phyloP scores from a whole-genome alignment of 179 eudicot species.

The Silene vulgaris region DNA sequence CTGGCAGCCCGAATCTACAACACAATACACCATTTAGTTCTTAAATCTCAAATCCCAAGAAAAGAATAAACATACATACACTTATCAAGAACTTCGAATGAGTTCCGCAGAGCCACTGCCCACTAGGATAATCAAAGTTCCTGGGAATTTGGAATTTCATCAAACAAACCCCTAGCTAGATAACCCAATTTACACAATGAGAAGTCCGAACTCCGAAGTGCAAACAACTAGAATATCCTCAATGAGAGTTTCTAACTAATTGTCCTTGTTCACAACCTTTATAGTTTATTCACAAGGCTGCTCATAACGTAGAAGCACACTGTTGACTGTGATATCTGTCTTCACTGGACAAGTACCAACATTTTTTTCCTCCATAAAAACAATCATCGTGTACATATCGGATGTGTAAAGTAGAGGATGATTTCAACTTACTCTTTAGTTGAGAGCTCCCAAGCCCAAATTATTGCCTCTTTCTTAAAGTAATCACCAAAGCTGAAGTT shows the following conservation, averaged over 20 bases:
- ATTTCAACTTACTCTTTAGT: constrained; percentile 60
- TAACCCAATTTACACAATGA: neutral
- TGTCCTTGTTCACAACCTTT: neutral
- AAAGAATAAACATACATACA: neutral
- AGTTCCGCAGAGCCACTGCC: neutral
- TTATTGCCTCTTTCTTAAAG: constrained; percentile 87
- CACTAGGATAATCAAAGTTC: neutral
- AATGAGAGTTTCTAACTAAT: neutral
- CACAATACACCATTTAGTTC: neutral
- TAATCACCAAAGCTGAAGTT: constrained; percentile 97
- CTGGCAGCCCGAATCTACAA: constrained; percentile 66
- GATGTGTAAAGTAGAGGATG: neutral
- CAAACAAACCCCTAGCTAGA: neutral
- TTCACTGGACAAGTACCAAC: neutral
- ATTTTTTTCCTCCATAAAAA: neutral
- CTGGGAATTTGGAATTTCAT: neutral
- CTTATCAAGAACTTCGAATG: neutral
- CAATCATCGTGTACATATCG: neutral
- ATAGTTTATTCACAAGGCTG: neutral
- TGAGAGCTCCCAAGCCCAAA: constrained; percentile 98
- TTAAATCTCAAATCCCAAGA: constrained; percentile 10
- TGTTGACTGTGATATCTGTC: neutral
- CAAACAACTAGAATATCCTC: neutral
- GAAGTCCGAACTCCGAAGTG: neutral
- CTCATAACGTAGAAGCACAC: neutral